Evolutionary conservation across 1,139 yeast genomes (phyloP), one percentile per base, ranked within the genome.

Genomic region (Geotrichum carabidarum): DNA sequence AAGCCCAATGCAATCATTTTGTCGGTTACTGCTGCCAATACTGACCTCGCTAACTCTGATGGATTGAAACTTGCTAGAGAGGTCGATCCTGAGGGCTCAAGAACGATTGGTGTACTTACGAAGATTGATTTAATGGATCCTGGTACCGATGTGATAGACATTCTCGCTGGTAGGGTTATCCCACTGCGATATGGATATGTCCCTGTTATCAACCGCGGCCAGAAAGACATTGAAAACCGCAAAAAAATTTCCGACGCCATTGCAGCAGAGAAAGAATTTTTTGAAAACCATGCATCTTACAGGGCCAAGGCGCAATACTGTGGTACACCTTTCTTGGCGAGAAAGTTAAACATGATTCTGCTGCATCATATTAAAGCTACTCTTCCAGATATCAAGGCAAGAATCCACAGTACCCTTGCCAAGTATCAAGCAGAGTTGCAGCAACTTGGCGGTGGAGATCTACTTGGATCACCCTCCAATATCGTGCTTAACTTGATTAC

Each of bases 61-160:
- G 99, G 99, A 54, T 81, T 93, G 67, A 91, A 93, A 71, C 78
- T 93, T 62, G 99, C 99, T 0, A 81, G 98, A 66, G 99, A 93
- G 71, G 98, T 93, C 49, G 99, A 93, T 67, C 99, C 99, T 8
- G 98, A 93, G 72, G 99, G 99, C 52, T 73, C 86, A 17, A 81
- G 99, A 74, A 93, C 99, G 37, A 89, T 93, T 65, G 99, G 99
- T 74, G 99, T 93, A 53, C 79, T 93, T 66, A 93, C 99, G 38
- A 93, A 93, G 72, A 96, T 93, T 51, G 99, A 93, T 71, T 79
- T 93, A 66, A 93, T 93, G 99, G 99, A 93, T 69, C 84, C 89
- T 69, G 99, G 99, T 61, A 93, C 99, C n/a, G 99, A 93, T 73
- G 99, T 93, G 46, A 85, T 90, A 68, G 99, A 93, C 70, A 93